Base-by-base conservation (phyloP, 805 yeast genomes). In the Ogataea salicorniae region DNA sequence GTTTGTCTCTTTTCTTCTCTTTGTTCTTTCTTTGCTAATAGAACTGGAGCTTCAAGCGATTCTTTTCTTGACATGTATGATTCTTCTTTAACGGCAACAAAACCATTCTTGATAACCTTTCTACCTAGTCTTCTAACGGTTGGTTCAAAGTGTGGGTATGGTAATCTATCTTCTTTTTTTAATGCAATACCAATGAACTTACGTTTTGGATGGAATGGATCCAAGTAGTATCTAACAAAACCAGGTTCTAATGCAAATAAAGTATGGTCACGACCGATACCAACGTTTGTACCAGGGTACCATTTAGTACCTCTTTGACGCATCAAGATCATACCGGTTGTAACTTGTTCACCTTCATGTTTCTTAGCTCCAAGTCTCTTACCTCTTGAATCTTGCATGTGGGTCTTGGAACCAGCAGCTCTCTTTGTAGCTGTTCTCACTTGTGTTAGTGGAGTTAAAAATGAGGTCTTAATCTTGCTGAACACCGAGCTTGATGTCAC, bases 121-220 rank as follows among this genome's bases (percentile, higher is more conserved):
- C 77, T 78, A 1, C 97, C 97, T 57, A 92, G 82, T 64, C 98
- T 77, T 70, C 99, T 81, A 8, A 79, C 72, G 41, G 90, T 76
- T 39, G 98, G 97, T n/a, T 75, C 84, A 66, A 91, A 92, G 66
- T 94, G 98, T 6, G 92, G 87, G 15, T 88, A 81, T 38, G 99
- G 99, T 35, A 92, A 75, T 51, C 73, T 70, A 34, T 78, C 68
- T 2, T 82, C 85, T 49, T 76, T 75, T 36, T 70, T 71, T 44
- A 94, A 74, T 0, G 96, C 90, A 36, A 94, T 82, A 37, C 99
- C 99, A 53, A 90, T 86, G 62, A 87, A 88, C 62, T 83, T 85
- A 63, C 97, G 81, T 64, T 81, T 80, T 39, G 98, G 97, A 62
- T 94, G 98, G 75, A 94, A 94, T 5, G 99, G 98, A 71, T 94